Conservation (phyloP, 257 asterid genomes). For the Mentha longifolia region DNA sequence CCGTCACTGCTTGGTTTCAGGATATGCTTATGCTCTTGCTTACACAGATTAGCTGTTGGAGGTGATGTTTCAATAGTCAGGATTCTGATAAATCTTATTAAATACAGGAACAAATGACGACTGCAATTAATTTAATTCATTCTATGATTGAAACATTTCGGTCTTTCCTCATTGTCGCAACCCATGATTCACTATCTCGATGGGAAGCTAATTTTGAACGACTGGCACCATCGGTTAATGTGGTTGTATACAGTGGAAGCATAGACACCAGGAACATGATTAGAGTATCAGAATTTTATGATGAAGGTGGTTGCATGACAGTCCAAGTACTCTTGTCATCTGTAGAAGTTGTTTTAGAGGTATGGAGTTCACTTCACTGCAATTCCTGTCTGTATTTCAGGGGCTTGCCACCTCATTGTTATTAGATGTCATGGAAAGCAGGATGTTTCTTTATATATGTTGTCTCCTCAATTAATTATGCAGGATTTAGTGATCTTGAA, state of each 20-base stretch:
- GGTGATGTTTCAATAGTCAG: constrained; percentile 29
- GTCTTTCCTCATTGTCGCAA: constrained; percentile 64
- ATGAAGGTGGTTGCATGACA: constrained; percentile 53
- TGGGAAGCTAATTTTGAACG: constrained; percentile 74
- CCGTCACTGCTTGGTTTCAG: constrained; percentile 1
- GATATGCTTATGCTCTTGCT: constrained; percentile 4
- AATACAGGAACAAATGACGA: constrained; percentile 56
- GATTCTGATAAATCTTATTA: constrained; percentile 29
- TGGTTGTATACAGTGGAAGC: constrained; percentile 62
- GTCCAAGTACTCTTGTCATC: constrained; percentile 62
- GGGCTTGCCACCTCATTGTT: constrained; percentile 19
- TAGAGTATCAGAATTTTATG: constrained; percentile 62
- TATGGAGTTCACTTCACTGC: constrained; percentile 30
- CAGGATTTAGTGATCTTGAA: constrained; percentile 60
- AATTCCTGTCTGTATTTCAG: constrained; percentile 20
- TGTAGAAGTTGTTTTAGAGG: constrained; percentile 58
- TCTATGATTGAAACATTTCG: constrained; percentile 48
- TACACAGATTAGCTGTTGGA: constrained; percentile 20
- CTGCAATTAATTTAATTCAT: constrained; percentile 46
- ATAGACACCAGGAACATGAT: constrained; percentile 51
- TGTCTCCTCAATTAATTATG: constrained; percentile 29
- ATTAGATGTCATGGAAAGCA: background rate
- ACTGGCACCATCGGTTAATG: constrained; percentile 62
- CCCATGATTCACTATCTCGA: constrained; percentile 44
- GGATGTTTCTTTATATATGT: background rate